A percentile compares a stretch with the other conserved stretches of the same genome.
phyloP scores from a whole-genome alignment of 176 grass and related monocot species.

The Triticum turgidum region DNA sequence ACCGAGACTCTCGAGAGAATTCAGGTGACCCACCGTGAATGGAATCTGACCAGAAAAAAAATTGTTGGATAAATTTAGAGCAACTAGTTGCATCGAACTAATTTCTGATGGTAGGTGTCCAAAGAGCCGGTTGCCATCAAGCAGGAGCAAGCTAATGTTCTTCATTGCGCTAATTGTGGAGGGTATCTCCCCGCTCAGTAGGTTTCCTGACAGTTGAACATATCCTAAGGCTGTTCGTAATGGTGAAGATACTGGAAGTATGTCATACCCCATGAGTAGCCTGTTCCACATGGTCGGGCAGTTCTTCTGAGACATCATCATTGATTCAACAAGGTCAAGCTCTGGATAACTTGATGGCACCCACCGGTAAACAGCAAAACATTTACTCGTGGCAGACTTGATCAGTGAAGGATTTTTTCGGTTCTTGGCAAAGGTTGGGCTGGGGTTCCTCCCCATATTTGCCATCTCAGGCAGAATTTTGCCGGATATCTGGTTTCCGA shows the following conservation, averaged over 20 bases:
- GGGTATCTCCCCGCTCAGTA: slow-evolving; percentile 38
- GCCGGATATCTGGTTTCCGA: slow-evolving; percentile 37
- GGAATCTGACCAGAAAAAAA: slow-evolving; percentile 54
- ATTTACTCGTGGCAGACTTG: slow-evolving; percentile 31
- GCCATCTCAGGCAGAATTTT: slow-evolving; percentile 39
- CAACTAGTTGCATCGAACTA: slow-evolving; percentile 16
- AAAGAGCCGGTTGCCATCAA: slow-evolving; percentile 42
- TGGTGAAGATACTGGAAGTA: background rate
- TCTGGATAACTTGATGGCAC: slow-evolving; percentile 47
- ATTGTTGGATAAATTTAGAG: slow-evolving; percentile 47
- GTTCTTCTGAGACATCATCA: slow-evolving; percentile 33
- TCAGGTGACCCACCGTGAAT: slow-evolving; percentile 19
- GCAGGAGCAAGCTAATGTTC: slow-evolving; percentile 46
- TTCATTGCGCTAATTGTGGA: slow-evolving; percentile 22
- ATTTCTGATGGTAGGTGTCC: slow-evolving; percentile 41
- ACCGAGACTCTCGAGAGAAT: slow-evolving; percentile 45
- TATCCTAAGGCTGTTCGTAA: slow-evolving; percentile 36
- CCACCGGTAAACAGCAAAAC: slow-evolving; percentile 43
- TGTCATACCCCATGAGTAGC: slow-evolving; percentile 37
- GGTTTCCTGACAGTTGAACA: slow-evolving; percentile 54
- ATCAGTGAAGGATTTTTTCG: background rate
- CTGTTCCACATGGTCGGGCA: slow-evolving; percentile 36
- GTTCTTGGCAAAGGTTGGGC: slow-evolving; percentile 44
- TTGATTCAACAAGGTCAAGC: slow-evolving; percentile 36
- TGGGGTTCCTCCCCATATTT: slow-evolving; percentile 43